Evolutionary conservation across 257 asterid species (phyloP), one percentile per base, ranked within the genome.

Genomic region (Scutellaria minor): DNA sequence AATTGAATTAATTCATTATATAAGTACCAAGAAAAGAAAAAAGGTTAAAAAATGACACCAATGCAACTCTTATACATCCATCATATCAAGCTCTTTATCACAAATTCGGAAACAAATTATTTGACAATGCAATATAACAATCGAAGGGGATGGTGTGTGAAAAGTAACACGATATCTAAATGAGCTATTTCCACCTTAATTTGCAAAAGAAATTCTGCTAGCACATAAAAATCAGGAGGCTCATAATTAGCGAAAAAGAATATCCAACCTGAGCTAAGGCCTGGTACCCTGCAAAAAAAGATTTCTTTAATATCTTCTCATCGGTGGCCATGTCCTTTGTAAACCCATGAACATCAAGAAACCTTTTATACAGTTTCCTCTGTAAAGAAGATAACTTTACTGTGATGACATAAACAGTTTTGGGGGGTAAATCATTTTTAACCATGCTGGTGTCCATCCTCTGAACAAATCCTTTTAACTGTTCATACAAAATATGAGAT

Each of bases 311-410:
- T 31, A 31, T 91, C 66, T 77, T 92, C 61, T 90, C 88, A 53
- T 87, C 85, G 20, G 90, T 74, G 44, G 75, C 86, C 81, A 76
- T 89, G 76, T 84, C 96, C 76, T 86, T 86, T 5, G 92, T 76
- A 84, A 92, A 92, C 31, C 98, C 96, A 83, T 92, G 97, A 52
- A 87, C 86, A 62, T 89, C 96, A 63, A 92, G 92, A 80, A 88
- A 92, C 68, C 85, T 79, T 78, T 82, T 85, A 55, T 90, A 92
- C 70, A 92, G 75, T 71, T 90, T 85, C 72, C 95, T 88, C 84
- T 87, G 96, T 44, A 90, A 81, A 18, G 90, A 73, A 77, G 98
- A 92, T 54, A 90, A 76, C 86, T 88, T 93, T 52, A 93, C 96
- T 9, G 93, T 77, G 40, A 93, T 74, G 52, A 92, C 98, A 64